phyloP scores from a whole-genome alignment of 768 basidiomycete genomes.

The Asterophora parasitica region DNA sequence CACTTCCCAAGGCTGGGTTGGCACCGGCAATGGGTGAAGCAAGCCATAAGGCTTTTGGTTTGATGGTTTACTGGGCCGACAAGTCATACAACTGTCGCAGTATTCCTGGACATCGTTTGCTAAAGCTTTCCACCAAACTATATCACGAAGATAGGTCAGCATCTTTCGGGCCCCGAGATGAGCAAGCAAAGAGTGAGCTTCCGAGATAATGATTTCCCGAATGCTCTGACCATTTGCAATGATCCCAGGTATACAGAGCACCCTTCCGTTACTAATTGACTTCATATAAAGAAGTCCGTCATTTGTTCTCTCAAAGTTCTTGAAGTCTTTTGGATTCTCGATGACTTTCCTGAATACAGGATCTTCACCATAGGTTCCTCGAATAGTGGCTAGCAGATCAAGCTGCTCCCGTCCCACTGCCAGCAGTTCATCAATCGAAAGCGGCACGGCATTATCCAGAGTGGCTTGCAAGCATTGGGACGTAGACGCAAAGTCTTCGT shows the following conservation, averaged over 20 bases:
- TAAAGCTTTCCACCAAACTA: slow-evolving; percentile 33
- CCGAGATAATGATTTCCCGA: slow-evolving; percentile 24
- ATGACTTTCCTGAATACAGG: too few relatives aligned
- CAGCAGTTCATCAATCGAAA: background rate
- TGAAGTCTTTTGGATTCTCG: slow-evolving; percentile 4
- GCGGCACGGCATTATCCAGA: background rate
- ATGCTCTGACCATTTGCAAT: slow-evolving; percentile 9
- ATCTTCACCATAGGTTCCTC: slow-evolving; percentile 3
- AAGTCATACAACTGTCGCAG: slow-evolving; percentile 22
- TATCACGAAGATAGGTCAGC: slow-evolving; percentile 20
- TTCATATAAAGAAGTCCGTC: background rate
- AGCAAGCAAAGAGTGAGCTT: background rate
- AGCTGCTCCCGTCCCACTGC: slow-evolving; percentile 1
- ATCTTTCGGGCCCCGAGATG: slow-evolving; percentile 31
- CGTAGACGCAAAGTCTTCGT: background rate
- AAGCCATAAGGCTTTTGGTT: slow-evolving; percentile 18
- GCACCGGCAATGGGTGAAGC: slow-evolving; percentile 13
- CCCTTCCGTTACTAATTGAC: too few relatives aligned
- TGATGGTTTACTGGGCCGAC: slow-evolving; percentile 11
- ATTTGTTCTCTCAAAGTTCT: slow-evolving; percentile 4
- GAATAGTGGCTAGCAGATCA: slow-evolving; percentile 6
- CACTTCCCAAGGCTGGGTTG: slow-evolving; percentile 11
- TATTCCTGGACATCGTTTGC: slow-evolving; percentile 4
- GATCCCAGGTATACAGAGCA: slow-evolving; percentile 16
- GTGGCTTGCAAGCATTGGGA: background rate